A percentile compares a stretch with the other conserved stretches of the same genome.
These are phyloP conservation scores for Colletotrichum tropicale DNA, from an alignment of 2,329 filamentous ascomycete genomes.

Conservation along the genomic window DNA sequence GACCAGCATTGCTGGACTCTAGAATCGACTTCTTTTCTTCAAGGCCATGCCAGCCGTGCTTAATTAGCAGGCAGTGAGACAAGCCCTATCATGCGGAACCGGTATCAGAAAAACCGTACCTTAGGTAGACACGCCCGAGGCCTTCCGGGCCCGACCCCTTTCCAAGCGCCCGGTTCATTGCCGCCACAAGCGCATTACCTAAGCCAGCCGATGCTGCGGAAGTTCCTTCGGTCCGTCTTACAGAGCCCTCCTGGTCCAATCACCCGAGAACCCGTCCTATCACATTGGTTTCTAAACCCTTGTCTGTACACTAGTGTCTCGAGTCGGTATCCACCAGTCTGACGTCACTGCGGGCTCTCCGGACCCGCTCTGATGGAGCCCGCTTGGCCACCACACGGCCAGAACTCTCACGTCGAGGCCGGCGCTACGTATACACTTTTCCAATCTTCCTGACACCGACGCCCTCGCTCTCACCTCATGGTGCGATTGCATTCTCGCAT, in stretches of 20 bases:
- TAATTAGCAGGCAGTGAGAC: neutral
- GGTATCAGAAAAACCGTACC: neutral
- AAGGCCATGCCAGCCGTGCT: neutral
- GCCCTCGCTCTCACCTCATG: neutral
- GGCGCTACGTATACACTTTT: neutral
- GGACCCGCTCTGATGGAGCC: neutral
- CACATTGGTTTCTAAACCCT: neutral
- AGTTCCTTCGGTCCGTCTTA: slow-evolving; percentile 9
- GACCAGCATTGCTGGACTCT: neutral
- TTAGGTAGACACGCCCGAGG: neutral
- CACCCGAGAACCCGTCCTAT: neutral
- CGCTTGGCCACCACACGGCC: neutral
- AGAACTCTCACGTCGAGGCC: neutral
- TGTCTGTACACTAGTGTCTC: neutral
- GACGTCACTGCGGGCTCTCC: slow-evolving; percentile 15
- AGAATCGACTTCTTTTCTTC: neutral
- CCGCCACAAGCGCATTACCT: neutral
- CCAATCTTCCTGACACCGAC: neutral
- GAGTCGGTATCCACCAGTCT: neutral
- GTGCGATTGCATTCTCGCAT: slow-evolving; percentile 8
- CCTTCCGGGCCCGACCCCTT: slow-evolving; percentile 1
- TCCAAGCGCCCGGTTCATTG: neutral
- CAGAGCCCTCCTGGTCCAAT: neutral
- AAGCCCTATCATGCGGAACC: neutral
- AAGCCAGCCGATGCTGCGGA: neutral